phyloP scores from a whole-genome alignment of 2,329 filamentous ascomycete genomes.

The Colletotrichum navitas region DNA sequence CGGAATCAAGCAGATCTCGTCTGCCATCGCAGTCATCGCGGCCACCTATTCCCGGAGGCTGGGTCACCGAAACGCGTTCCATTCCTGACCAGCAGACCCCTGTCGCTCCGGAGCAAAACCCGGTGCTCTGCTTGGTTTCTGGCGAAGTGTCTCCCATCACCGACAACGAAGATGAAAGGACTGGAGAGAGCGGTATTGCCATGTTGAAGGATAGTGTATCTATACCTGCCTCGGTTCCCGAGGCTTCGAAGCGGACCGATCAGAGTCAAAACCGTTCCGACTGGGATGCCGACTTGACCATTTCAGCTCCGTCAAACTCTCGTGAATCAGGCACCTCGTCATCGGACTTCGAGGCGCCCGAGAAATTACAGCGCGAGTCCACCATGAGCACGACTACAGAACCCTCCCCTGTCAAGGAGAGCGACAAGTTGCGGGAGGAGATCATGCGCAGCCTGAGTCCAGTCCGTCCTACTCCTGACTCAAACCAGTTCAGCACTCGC shows the following conservation, averaged over 20 bases:
- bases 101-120: conserved; percentile 11
- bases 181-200: not conserved
- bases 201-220: conserved; percentile 24
- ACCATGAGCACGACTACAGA: conserved; percentile 64
- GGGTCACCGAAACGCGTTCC: conserved; percentile 48
- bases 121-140: conserved; percentile 9
- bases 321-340: conserved; percentile 42
- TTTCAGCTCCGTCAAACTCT: conserved; percentile 43
- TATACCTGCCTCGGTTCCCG: conserved; percentile 20
- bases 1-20: conserved; percentile 6
- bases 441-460: conserved; percentile 78
- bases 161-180: conserved; percentile 39
- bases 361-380: conserved; percentile 55
- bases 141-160: conserved; percentile 44
- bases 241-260: conserved; percentile 10
- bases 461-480: conserved; percentile 48
- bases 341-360: conserved; percentile 52
- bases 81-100: conserved; percentile 24
- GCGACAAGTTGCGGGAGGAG: conserved; percentile 78
- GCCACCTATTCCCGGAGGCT: conserved; percentile 49
- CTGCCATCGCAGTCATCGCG: conserved; percentile 35
- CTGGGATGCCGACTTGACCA: conserved; percentile 14
- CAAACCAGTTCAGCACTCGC: conserved; percentile 26
- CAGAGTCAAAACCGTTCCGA: not conserved
- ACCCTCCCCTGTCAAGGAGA: conserved; percentile 73